Evolutionary conservation across 2,329 filamentous ascomycete genomes (phyloP).

Genomic region (Fusarium sp.): DNA sequence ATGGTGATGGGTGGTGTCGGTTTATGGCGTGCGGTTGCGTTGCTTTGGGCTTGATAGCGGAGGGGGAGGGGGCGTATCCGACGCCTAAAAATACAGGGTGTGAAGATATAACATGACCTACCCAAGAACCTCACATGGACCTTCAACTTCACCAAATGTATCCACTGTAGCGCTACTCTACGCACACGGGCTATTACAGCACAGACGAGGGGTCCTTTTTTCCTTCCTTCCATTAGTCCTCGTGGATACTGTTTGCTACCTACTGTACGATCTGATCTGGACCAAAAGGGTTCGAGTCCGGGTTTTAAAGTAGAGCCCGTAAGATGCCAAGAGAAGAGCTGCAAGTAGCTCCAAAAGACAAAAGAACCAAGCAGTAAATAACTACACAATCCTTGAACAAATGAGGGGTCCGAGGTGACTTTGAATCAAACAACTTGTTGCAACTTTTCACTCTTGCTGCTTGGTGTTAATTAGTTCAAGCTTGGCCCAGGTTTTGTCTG

Average conservation of each 20-base stretch:
- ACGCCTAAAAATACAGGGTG: conserved; percentile 28
- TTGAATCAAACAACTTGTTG: conserved; percentile 8
- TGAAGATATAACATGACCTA: conserved; percentile 36
- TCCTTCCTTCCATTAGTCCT: conserved; percentile 1
- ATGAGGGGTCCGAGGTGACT: conserved; percentile 35
- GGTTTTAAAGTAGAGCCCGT: conserved; percentile 17
- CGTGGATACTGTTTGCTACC: conserved; percentile 4
- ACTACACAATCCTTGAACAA: conserved; percentile 19
- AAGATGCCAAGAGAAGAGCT: conserved; percentile 34
- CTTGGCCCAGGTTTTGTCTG: conserved; percentile 22
- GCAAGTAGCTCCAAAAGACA: conserved; percentile 35
- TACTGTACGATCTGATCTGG: conserved; percentile 44
- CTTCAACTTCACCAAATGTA: no score
- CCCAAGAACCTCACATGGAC: conserved; percentile 7
- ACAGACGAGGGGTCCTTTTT: background rate
- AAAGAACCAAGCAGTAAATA: conserved; percentile 18
- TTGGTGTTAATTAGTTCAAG: conserved; percentile 16
- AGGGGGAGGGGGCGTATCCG: conserved; percentile 30
- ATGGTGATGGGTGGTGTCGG: conserved; percentile 40
- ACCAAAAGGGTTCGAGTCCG: conserved; percentile 37
- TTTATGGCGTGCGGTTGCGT: conserved; percentile 45
- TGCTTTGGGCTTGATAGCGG: conserved; percentile 40
- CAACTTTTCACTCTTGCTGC: conserved; percentile 5
- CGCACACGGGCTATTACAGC: conserved; percentile 4
- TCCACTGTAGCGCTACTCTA: conserved; percentile 13